Evolutionary conservation across 306 rosid genomes (phyloP).

Genomic region (Hippophae tibetana): DNA sequence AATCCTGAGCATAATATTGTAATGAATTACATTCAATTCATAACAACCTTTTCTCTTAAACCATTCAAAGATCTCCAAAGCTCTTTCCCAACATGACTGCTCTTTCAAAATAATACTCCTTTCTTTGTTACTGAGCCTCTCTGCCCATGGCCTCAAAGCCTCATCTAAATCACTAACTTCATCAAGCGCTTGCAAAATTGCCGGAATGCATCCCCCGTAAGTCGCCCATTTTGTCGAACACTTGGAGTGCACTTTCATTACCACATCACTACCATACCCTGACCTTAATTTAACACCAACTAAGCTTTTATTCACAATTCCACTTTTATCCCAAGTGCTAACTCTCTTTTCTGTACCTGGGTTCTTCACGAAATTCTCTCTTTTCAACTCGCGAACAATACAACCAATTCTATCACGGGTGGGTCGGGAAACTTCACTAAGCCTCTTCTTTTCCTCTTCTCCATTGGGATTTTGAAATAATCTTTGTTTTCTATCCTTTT

Average conservation of each 20-base stretch:
- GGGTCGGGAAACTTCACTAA: conserved; percentile 15
- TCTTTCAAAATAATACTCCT: conserved; percentile 62
- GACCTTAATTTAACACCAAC: not conserved
- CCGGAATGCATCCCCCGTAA: conserved; percentile 56
- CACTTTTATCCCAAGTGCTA: conserved; percentile 5
- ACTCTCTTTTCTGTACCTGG: conserved; percentile 16
- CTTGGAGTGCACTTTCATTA: conserved; percentile 38
- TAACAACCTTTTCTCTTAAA: conserved; percentile 50
- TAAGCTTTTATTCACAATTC: conserved; percentile 11
- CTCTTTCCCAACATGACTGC: conserved; percentile 56
- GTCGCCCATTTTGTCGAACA: conserved; percentile 56
- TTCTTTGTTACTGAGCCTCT: conserved; percentile 44
- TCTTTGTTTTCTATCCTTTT: conserved; percentile 18
- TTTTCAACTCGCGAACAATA: conserved; percentile 23
- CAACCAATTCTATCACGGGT: conserved; percentile 1
- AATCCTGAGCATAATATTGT: conserved; percentile 50
- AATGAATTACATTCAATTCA: conserved; percentile 70
- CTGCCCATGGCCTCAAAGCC: conserved; percentile 56
- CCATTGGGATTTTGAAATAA: conserved; percentile 23
- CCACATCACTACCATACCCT: conserved; percentile 4
- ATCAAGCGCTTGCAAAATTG: conserved; percentile 49
- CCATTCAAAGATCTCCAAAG: conserved; percentile 66
- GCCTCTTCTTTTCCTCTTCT: conserved; percentile 16
- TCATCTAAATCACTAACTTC: conserved; percentile 44
- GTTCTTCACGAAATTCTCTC: conserved; percentile 21